Base-by-base conservation (phyloP, 78 protist genomes). In the Parvularia atlantis region DNA sequence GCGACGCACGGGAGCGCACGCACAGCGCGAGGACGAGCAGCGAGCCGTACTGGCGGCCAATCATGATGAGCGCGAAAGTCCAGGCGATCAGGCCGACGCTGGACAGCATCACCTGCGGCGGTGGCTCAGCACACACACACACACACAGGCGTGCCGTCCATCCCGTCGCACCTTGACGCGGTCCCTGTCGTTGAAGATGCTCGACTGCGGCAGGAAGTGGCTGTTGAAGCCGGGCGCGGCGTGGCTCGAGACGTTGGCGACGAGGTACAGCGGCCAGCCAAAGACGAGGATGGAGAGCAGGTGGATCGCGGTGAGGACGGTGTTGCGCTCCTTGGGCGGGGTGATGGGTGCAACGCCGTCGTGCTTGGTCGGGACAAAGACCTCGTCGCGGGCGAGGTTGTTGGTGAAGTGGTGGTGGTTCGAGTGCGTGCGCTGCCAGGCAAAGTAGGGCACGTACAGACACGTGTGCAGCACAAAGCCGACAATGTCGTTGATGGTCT, bases 351-450 rank as follows among this genome's bases (percentile, higher is more conserved):
- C 48, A 13, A 11, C 11, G 48, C 22, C 22, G 48, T 43, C 48
- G 48, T 43, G 11, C 6, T 43, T 2, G 56, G 56, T 41, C 31
- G 89, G 85, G 44, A 87, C 81, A 46, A 67, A 81, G 24, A 67
- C 58, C 72, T 78, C 86, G 44, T 80, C 89, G 11, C 48, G 28
- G 6, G 2, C 31, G 68, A 85, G 54, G 67, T 81, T 73, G 70
- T 75, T 79, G 24, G 93, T 89, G 81, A 63, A 58, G 39, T 73
- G 57, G 85, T 89, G 93, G 77, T 89, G 93, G 54, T 70, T 80
- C 46, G 84, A 74, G 64, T 89, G 93, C 24, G 84, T 61, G 37
- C 39, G 37, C 60, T 78, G 65, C 93, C 93, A 89, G 35, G 86
- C 46, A 66, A 53, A 81, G 83, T 76, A 89, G 41, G 93, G 93